Evolutionary conservation across 345 rosid genomes (phyloP).

Genomic region (Citrus inodora): DNA sequence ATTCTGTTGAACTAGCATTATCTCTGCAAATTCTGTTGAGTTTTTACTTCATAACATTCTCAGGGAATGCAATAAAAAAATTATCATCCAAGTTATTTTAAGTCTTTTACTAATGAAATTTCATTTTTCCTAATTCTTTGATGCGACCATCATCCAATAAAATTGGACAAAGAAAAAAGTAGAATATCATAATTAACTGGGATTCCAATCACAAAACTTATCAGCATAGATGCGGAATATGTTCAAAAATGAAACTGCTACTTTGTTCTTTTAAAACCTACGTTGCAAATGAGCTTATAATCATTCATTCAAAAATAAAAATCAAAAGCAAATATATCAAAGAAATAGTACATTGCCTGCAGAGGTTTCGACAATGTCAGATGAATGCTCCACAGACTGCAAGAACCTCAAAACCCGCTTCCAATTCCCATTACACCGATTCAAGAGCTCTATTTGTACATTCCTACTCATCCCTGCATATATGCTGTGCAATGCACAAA

Average conservation of each 20-base stretch:
- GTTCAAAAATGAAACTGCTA: background rate
- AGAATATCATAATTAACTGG: background rate
- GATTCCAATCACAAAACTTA: background rate
- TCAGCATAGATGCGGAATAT: background rate
- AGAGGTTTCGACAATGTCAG: conserved; percentile 71
- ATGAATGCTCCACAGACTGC: conserved; percentile 76
- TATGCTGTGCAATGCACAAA: conserved; percentile 51
- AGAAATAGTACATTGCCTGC: conserved; percentile 84
- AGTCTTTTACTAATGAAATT: background rate
- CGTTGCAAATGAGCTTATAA: background rate
- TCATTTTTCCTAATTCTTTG: background rate
- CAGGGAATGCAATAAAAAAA: background rate
- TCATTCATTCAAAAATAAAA: conserved; percentile 1
- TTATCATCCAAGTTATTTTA: background rate
- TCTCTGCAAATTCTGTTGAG: background rate
- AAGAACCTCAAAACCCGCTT: conserved; percentile 83
- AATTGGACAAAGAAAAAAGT: background rate
- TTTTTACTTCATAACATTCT: background rate
- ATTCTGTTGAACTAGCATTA: background rate
- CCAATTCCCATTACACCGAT: conserved; percentile 84
- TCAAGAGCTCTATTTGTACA: conserved; percentile 59
- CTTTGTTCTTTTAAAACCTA: background rate
- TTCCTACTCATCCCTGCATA: conserved; percentile 51
- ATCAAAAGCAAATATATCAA: conserved; percentile 14
- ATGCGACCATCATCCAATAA: no score